Percentiles rank a stretch among this genome's conserved stretches.
Evolutionary conservation across 805 yeast genomes (phyloP).

Genomic region (Crinitomyces ghanaensis): DNA sequence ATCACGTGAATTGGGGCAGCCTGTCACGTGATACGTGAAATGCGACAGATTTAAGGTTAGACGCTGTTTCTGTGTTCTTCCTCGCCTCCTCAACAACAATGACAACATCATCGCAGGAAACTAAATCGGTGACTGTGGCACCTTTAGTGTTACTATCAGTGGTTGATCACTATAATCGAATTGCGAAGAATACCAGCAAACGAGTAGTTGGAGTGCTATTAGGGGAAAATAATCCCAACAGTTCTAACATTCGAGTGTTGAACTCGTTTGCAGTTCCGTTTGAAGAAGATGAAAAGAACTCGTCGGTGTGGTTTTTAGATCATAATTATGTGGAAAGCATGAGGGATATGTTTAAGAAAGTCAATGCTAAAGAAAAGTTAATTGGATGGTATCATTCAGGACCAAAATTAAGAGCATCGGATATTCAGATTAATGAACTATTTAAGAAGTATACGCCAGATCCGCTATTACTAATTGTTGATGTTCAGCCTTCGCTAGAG

Average conservation of each 20-base stretch:
- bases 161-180: conserved; percentile 89
- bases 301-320: conserved; percentile 92
- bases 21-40: too few relatives aligned
- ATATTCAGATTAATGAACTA: conserved; percentile 79
- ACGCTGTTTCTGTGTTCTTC: too few relatives aligned
- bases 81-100: too few relatives aligned
- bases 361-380: conserved; percentile 90
- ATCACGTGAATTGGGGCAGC: too few relatives aligned
- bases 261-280: conserved; percentile 96
- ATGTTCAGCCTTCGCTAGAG: conserved; percentile 75
- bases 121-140: conserved; percentile 79
- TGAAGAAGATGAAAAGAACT: conserved; percentile 88
- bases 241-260: conserved; percentile 52
- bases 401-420: conserved; percentile 80
- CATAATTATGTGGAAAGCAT: conserved; percentile 92
- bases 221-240: conserved; percentile 52
- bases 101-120: too few relatives aligned
- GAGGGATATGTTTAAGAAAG: conserved; percentile 97
- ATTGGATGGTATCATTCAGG: conserved; percentile 99
- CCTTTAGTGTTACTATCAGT: conserved; percentile 90
- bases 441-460: conserved; percentile 73
- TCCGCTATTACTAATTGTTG: conserved; percentile 82
- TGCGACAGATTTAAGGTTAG: too few relatives aligned
- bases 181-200: conserved; percentile 59
- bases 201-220: conserved; percentile 90